Base-by-base conservation (phyloP, 179 eudicot genomes). In the Beta macrorhiza region DNA sequence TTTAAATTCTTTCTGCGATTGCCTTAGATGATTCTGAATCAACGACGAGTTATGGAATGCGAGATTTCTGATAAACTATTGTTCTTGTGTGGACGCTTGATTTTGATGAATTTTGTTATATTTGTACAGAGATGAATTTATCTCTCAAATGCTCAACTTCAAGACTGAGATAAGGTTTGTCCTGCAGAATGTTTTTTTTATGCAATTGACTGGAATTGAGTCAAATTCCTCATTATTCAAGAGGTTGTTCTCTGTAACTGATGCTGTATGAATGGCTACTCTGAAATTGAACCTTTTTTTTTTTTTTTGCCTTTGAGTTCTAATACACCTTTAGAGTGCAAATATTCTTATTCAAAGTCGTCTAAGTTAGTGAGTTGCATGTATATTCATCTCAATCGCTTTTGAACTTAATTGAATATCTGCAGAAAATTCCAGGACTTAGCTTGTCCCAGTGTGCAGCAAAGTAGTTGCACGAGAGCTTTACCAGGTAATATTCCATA, bases 71-170 rank as follows among this genome's bases (percentile, higher is more conserved):
- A 49, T 63, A 12, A 25, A 37, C 3, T 72, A 19, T 20, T 55
- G 16, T 22, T 56, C 59, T 10, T 74, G 1, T 32, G 37, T 32
- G 2, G 37, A 32, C 37, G 37, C 37, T 32, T 32, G 37, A 32
- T 32, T 32, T 32, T 32, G 37, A 57, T 69, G 25, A 59, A 5
- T 7, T 47, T 3, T 29, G 42, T 77, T 25, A 25, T 72, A 8
- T 61, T 51, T 70, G 11, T 77, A 84, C 91, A 93, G 97, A 78
- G 97, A 91, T 83, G 92, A 86, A 75, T 93, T 92, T 72, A 91
- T 93, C 74, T 73, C 72, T 67, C 85, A 88, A 85, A 91, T 92
- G 94, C 81, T 89, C 56, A 84, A 84, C 79, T 88, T 93, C 83
- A 93, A 92, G 78, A 78, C 83, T 57, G 49, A 85, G 78, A 91